phyloP scores from a whole-genome alignment of 2,329 filamentous ascomycete species.

The Neocucurbitaria cava region DNA sequence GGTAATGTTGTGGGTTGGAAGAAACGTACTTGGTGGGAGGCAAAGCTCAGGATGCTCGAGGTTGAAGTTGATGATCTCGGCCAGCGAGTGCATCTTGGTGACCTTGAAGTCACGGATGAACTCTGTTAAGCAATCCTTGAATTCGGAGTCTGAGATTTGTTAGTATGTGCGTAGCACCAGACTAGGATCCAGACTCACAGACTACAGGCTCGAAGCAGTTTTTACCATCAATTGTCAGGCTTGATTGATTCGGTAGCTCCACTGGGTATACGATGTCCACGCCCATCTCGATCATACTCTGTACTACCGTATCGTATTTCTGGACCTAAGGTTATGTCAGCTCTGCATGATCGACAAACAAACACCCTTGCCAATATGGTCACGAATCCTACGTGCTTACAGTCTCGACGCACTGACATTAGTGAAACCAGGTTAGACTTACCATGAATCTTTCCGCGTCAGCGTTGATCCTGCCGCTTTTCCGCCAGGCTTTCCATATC shows the following conservation, averaged over 20 bases:
- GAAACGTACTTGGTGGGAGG: constrained; percentile 36
- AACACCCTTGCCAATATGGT: constrained; percentile 3
- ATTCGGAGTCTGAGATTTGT: constrained; percentile 39
- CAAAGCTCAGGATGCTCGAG: constrained; percentile 45
- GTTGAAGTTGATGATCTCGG: constrained; percentile 49
- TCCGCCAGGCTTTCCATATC: constrained; percentile 45
- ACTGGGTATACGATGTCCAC: constrained; percentile 46
- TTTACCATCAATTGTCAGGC: constrained; percentile 38
- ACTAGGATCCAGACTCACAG: constrained; percentile 32
- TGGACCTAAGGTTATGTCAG: constrained; percentile 34
- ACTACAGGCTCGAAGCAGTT: constrained; percentile 48
- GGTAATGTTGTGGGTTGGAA: neutral
- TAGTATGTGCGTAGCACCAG: neutral
- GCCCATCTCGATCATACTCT: constrained; percentile 46
- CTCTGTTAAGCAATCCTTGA: constrained; percentile 42
- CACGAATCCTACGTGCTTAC: neutral
- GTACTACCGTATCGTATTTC: constrained; percentile 46
- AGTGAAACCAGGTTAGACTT: constrained; percentile 13
- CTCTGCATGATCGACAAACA: constrained; percentile 6
- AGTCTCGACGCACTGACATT: neutral
- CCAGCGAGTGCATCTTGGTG: constrained; percentile 46
- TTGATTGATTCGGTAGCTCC: constrained; percentile 38
- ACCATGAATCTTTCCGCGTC: constrained; percentile 49
- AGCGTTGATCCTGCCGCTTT: constrained; percentile 43
- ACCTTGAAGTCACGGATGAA: constrained; percentile 44